Evolutionary conservation across 805 yeast species (phyloP).

Genomic region (Nakazawaea populi): DNA sequence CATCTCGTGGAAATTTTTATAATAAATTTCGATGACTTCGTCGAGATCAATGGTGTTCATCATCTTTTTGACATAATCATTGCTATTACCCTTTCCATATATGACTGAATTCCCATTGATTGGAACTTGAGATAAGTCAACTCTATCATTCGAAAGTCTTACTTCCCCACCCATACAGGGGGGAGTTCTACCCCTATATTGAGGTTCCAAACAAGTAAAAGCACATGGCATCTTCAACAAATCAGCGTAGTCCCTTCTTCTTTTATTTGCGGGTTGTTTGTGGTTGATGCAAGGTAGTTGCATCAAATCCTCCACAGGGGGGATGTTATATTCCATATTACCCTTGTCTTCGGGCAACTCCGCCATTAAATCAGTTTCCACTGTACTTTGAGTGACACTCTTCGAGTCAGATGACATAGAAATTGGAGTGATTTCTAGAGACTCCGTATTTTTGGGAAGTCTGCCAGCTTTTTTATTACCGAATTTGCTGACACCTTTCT

Average conservation of each 20-base stretch:
- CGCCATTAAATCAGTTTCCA: no score
- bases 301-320: conserved; percentile 10
- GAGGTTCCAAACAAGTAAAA: conserved; percentile 20
- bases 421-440: background rate
- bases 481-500: conserved; percentile 35
- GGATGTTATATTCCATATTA: conserved; percentile 2
- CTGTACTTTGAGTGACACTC: background rate
- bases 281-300: conserved; percentile 10
- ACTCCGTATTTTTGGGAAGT: background rate
- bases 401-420: background rate
- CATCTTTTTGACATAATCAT: conserved; percentile 17
- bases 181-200: conserved; percentile 21
- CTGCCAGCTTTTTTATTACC: background rate
- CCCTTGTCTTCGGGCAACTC: background rate
- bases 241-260: conserved; percentile 3
- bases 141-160: conserved; percentile 1
- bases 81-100: conserved; percentile 14
- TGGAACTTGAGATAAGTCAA: conserved; percentile 10
- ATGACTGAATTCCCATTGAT: background rate
- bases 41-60: conserved; percentile 20
- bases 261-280: conserved; percentile 1
- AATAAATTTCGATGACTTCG: conserved; percentile 26
- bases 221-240: conserved; percentile 13
- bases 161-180: conserved; percentile 20
- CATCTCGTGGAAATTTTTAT: conserved; percentile 30